A percentile compares a stretch with the other conserved stretches of the same genome.
These are phyloP conservation scores for Triticum aestivum DNA, from an alignment of 176 grass and related monocot species.

Conservation along the genomic window IWGSC_CS_RefSeq_v2.1 NC_057801.1:394832148-394832647, in stretches of 20 bases:
- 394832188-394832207: constrained; percentile 68
- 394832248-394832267: constrained; percentile 50
- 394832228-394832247: constrained; percentile 47
- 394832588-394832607: constrained; percentile 10
- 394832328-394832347: constrained; percentile 79
- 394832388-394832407: constrained; percentile 89
- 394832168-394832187: constrained; percentile 71
- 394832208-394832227: constrained; percentile 46
- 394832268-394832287: constrained; percentile 85
- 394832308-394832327: constrained; percentile 86
- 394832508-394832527: neutral
- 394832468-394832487: constrained; percentile 19
- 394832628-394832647: neutral
- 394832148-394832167: constrained; percentile 58
- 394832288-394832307: constrained; percentile 65
- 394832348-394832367: constrained; percentile 68
- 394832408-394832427: constrained; percentile 92
- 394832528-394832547: neutral
- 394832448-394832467: constrained; percentile 24
- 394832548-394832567: constrained; percentile 3
- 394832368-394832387: constrained; percentile 94
- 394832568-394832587: constrained; percentile 8
- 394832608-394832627: constrained; percentile 18
- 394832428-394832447: constrained; percentile 67
- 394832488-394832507: constrained; percentile 2